phyloP scores from a whole-genome alignment of 2,329 filamentous ascomycete genomes.

The Endothia cerciana region DNA sequence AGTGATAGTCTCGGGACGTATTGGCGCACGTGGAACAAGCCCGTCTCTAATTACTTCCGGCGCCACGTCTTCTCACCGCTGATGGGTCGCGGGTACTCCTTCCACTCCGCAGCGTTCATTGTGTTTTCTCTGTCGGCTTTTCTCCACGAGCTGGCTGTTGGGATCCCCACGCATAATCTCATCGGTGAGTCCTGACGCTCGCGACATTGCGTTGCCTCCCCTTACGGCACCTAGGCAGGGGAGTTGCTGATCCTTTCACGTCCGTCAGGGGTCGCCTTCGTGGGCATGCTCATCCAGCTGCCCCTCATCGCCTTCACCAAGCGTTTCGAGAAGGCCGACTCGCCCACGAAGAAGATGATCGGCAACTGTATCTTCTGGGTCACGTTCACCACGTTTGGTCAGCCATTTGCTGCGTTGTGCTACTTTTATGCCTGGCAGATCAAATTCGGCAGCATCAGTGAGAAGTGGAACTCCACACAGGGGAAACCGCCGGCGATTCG shows the following conservation, averaged over 20 bases:
- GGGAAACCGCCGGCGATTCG: background rate
- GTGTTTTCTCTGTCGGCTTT: slow-evolving; percentile 90
- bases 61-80: slow-evolving; percentile 90
- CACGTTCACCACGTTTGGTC: slow-evolving; percentile 92
- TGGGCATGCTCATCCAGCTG: slow-evolving; percentile 92
- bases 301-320: slow-evolving; percentile 84
- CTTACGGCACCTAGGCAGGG: background rate
- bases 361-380: slow-evolving; percentile 98
- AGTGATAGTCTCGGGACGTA: slow-evolving; percentile 82
- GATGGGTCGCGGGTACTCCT: slow-evolving; percentile 79
- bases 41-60: slow-evolving; percentile 95
- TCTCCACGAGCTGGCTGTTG: slow-evolving; percentile 89
- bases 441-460: slow-evolving; percentile 86
- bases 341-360: slow-evolving; percentile 74
- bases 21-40: slow-evolving; percentile 98
- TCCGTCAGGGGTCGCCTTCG: slow-evolving; percentile 77
- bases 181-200: slow-evolving; percentile 63
- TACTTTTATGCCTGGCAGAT: slow-evolving; percentile 99
- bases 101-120: slow-evolving; percentile 69
- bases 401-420: slow-evolving; percentile 86
- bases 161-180: slow-evolving; percentile 91
- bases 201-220: background rate
- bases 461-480: slow-evolving; percentile 31
- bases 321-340: slow-evolving; percentile 77
- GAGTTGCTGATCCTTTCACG: slow-evolving; percentile 19